Percentiles rank a stretch among this genome's conserved stretches.
Conservation (phyloP, 257 asterid species). For the Nicotiana tabacum region DNA sequence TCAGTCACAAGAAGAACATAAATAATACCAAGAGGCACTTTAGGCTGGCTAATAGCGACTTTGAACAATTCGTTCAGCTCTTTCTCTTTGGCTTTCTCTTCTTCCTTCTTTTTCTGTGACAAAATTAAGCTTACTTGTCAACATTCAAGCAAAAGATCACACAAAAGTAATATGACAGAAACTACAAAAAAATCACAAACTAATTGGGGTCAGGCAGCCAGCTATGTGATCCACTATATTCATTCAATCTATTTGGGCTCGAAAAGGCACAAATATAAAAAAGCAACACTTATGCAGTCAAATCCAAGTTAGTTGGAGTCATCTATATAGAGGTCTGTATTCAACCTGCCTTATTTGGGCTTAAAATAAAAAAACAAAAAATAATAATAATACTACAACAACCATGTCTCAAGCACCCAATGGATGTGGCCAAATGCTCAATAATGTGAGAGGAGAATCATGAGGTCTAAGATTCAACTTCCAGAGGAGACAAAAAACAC, state of each 20-base stretch:
- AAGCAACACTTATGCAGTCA: not conserved
- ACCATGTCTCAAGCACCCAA: not conserved
- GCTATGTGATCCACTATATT: not conserved
- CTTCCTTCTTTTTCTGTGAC: conserved; percentile 95
- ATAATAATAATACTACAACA: not conserved
- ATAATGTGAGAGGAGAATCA: too few relatives aligned
- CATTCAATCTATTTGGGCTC: not conserved
- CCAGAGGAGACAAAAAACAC: too few relatives aligned
- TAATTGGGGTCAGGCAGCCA: not conserved
- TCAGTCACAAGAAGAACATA: not conserved
- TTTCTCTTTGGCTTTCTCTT: conserved; percentile 84
- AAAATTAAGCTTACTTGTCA: conserved; percentile 4
- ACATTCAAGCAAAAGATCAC: not conserved
- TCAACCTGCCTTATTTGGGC: not conserved
- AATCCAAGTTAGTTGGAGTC: not conserved
- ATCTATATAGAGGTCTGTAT: not conserved
- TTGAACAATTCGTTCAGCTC: conserved; percentile 83
- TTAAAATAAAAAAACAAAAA: not conserved
- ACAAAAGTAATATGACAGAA: not conserved
- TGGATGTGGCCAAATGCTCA: too few relatives aligned
- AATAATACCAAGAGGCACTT: conserved; percentile 77
- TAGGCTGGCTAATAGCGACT: conserved; percentile 89
- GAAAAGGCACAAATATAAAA: not conserved
- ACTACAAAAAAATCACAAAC: not conserved
- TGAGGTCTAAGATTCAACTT: too few relatives aligned